phyloP scores from a whole-genome alignment of 2,329 filamentous ascomycete species.

The Fusarium goolgardi region DNA sequence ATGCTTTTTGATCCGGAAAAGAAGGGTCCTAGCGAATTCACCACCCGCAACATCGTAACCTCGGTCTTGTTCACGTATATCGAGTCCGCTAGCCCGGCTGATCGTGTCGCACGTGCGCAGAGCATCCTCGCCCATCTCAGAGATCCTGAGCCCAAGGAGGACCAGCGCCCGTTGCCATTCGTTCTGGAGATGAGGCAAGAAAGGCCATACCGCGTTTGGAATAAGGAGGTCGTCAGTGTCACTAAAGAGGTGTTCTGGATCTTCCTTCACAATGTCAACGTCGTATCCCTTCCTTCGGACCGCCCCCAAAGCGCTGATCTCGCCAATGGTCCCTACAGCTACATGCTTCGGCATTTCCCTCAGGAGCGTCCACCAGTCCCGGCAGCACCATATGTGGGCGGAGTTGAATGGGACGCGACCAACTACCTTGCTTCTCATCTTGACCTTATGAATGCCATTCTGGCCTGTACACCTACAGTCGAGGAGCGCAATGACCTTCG shows the following conservation, averaged over 20 bases:
- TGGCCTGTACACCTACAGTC: conserved; percentile 79
- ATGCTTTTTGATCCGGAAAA: conserved; percentile 98
- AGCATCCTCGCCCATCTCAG: conserved; percentile 83
- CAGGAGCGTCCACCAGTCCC: conserved; percentile 88
- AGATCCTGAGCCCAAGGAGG: conserved; percentile 81
- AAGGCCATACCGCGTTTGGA: conserved; percentile 92
- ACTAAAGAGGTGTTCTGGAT: conserved; percentile 99
- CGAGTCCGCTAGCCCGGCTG: conserved; percentile 69
- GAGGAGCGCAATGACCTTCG: conserved; percentile 82
- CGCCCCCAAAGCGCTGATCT: conserved; percentile 48
- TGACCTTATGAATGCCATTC: conserved; percentile 89
- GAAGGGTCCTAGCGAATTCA: conserved; percentile 97
- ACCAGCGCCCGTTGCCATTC: conserved; percentile 82
- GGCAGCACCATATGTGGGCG: conserved; percentile 94
- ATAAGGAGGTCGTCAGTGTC: conserved; percentile 89
- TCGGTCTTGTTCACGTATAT: conserved; percentile 92
- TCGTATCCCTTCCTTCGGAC: conserved; percentile 74
- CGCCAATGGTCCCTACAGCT: conserved; percentile 61
- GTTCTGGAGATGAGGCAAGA: conserved; percentile 89
- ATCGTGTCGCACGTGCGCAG: conserved; percentile 75
- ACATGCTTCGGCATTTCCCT: conserved; percentile 81
- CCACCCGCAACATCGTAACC: conserved; percentile 89
- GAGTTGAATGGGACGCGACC: conserved; percentile 98
- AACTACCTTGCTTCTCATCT: conserved; percentile 95
- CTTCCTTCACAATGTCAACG: conserved; percentile 93